Evolutionary conservation across 2,329 filamentous ascomycete species (phyloP).

Genomic region (Talaromyces funiculosus): DNA sequence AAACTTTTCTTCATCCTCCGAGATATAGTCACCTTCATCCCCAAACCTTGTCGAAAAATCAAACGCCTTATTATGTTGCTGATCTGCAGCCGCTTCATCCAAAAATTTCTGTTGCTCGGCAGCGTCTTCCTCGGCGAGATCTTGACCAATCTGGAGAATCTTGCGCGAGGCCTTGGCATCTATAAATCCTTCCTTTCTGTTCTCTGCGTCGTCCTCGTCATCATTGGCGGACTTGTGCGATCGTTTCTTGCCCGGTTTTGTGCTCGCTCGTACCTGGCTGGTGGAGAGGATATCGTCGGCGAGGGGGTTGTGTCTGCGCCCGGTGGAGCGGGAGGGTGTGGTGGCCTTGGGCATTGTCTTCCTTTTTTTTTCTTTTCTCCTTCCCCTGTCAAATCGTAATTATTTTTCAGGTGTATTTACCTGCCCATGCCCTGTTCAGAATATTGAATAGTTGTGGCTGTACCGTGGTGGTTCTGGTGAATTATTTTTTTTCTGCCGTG

Average conservation of each 20-base stretch:
- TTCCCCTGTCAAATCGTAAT: background rate
- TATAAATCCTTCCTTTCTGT: slow-evolving; percentile 58
- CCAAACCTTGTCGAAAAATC: slow-evolving; percentile 69
- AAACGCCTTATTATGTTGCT: slow-evolving; percentile 60
- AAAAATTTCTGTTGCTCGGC: slow-evolving; percentile 39
- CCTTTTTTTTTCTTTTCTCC: too few relatives aligned
- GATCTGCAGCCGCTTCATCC: slow-evolving; percentile 31
- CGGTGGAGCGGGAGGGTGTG: slow-evolving; percentile 48
- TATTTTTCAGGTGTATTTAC: background rate
- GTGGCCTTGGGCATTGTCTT: slow-evolving; percentile 71
- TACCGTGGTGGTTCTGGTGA: background rate
- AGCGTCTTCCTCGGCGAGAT: slow-evolving; percentile 77
- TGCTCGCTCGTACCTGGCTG: slow-evolving; percentile 66
- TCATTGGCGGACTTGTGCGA: slow-evolving; percentile 51
- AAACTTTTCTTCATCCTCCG: slow-evolving; percentile 51
- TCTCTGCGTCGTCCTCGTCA: slow-evolving; percentile 39
- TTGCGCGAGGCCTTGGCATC: slow-evolving; percentile 83
- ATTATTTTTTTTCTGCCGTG: slow-evolving; percentile 29
- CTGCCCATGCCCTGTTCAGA: slow-evolving; percentile 5
- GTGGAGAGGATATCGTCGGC: slow-evolving; percentile 76
- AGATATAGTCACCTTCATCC: slow-evolving; percentile 48
- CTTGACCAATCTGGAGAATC: slow-evolving; percentile 83
- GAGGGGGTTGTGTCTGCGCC: slow-evolving; percentile 81
- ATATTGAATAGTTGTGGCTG: slow-evolving; percentile 21
- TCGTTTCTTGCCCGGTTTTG: slow-evolving; percentile 63